Base-by-base conservation (phyloP, 768 basidiomycete genomes). In the Phlebiopsis flavidoalba region DNA sequence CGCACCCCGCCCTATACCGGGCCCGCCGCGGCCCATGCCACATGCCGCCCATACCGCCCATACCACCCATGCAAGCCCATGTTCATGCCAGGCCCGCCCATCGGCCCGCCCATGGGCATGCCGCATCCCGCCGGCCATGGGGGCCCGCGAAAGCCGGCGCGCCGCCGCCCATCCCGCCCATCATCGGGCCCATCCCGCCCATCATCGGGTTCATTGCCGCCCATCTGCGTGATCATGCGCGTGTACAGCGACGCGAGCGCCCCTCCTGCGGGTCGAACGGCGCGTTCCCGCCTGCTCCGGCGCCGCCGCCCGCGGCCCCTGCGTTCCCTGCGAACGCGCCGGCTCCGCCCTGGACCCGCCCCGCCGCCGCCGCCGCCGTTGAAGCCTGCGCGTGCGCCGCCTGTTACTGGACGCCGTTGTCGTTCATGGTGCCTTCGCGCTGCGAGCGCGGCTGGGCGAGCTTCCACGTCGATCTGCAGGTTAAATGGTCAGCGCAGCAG, bases 241-340 rank as follows among this genome's bases (percentile, higher is more conserved):
- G 95, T 93, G 75, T 97, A 98, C 61, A 98, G 85, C 59, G 89
- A 84, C 0, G 93, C 93, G 70, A 98, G 87, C 1, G 92, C 92
- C n/a, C n/a, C n/a, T n/a, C n/a, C 64, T 93, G 90, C 0, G 95
- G 93, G 70, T 98, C 95, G 70, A 98, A 96, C 0, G 90, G 82
- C 4, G 85, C 80, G 64, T 79, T 85, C 4, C 78, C 80, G 12
- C 65, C 70, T 59, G 62, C 54, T 55, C 60, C 72, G 49, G 75
- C 74, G 46, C 67, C 69, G 24, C 58, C 57, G 14, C 63, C 21
- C 46, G 62, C 46, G 19, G 56, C 31, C 37, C 66, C 19, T 60
- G 21, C 55, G 26, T 3, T 3, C 26, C 26, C 26, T 53, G 69
- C 67, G 58, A 67, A 69, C 67, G 66, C 68, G 68, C 77, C 81